Evolutionary conservation across 352 stramenopile species (phyloP), one percentile per base, ranked within the genome.

Genomic region (Lagenidium sp.): DNA sequence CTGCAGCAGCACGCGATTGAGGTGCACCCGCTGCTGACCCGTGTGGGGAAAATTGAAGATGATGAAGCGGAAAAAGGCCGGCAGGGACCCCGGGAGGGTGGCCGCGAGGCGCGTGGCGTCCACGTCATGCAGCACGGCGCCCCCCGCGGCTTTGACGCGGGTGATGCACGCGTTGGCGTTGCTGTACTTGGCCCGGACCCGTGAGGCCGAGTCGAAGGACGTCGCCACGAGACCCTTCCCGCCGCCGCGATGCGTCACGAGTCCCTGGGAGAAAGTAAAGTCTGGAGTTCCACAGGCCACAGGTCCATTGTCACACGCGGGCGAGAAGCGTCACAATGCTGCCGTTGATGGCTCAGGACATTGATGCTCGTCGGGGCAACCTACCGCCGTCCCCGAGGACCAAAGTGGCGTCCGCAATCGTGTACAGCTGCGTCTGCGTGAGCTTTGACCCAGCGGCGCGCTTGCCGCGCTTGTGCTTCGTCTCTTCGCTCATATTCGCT

Each of bases 41-140:
- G 68, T 94, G 55, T 95, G 83, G 6, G 83, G 83, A 51, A 95
- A 95, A 54, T 94, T 94, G 55, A 94, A 94, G 36, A 95, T 65
- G 35, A 94, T 84, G 53, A 71, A 86, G 43, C 85, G 64, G 53
- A 94, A 94, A 21, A 81, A 76, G 18, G 53, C 25, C 13, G 26
- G 11, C 6, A 20, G 28, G 7, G 55, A 52, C 7, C 46, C 34
- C 7, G 77, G 66, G 44, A 92, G 49, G n/a, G n/a, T n/a, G 31
- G 60, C 46, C 22, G 78, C 50, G 34, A 94, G 58, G 46, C 86
- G 78, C 23, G 82, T 95, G 24, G 80, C 83, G 55, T 95, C 82
- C 31, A 95, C 71, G 51, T 66, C 62, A 47, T 94, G 80, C 26
- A 90, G 36, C 46, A 63, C 80, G 13, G 57, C 40, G 1, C 67